phyloP scores from a whole-genome alignment of 208 protist genomes.

The Trypanosoma vivax region DNA sequence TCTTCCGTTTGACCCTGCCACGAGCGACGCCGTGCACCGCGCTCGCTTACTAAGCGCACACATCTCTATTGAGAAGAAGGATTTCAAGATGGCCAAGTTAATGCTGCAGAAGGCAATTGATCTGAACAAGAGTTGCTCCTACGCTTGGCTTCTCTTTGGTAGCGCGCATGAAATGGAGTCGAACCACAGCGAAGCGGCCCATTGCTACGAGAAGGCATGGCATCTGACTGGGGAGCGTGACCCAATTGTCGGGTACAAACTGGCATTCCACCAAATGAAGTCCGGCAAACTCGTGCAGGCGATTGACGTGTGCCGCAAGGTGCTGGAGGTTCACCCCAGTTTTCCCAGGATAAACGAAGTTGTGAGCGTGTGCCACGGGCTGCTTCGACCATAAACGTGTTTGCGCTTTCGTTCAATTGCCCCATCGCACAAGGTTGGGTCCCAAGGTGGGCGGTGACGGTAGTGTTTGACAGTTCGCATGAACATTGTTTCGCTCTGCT shows the following conservation, averaged over 20 bases:
- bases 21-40: conserved; percentile 49
- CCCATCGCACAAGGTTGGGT: too few species aligned
- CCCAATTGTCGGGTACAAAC: conserved; percentile 91
- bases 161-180: conserved; percentile 84
- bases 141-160: conserved; percentile 84
- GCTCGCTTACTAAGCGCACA: conserved; percentile 84
- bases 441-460: too few species aligned
- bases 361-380: conserved; percentile 83
- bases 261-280: conserved; percentile 96
- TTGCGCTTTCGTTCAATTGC: background rate
- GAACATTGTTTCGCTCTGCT: too few species aligned
- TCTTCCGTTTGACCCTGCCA: conserved; percentile 25
- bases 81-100: conserved; percentile 71
- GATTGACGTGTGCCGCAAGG: conserved; percentile 92
- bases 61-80: conserved; percentile 73
- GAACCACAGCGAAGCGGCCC: conserved; percentile 84
- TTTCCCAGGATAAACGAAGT: conserved; percentile 93
- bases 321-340: conserved; percentile 75
- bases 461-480: too few species aligned
- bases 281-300: conserved; percentile 85
- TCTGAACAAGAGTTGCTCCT: conserved; percentile 70
- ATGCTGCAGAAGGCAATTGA: conserved; percentile 55
- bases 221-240: conserved; percentile 75
- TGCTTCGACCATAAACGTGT: conserved; percentile 61
- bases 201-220: conserved; percentile 93